Base-by-base conservation (phyloP, 2,329 filamentous ascomycete species). In the Colletotrichum sp. region DNA sequence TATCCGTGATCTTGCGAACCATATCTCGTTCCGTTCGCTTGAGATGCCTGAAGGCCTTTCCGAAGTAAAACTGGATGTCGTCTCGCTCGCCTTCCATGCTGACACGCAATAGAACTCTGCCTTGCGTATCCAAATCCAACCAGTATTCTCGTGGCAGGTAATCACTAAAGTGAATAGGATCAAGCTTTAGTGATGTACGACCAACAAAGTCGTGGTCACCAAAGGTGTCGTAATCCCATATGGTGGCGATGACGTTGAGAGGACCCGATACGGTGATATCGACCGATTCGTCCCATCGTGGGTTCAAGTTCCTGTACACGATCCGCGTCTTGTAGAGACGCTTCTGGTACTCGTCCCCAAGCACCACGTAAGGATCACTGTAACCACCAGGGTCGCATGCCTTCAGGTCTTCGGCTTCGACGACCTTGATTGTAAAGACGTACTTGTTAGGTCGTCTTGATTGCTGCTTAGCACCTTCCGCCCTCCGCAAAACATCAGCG, bases 61-160 rank as follows among this genome's bases (percentile, higher is more conserved):
- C 97, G 84, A 98, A 98, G 82, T 98, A 96, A 84, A 99, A 99
- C 81, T 98, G 95, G 74, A 99, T 99, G 82, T 99, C 97, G 82
- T 99, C 97, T 77, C 97, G 92, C 85, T 99, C 97, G 67, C 97
- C 97, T 86, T 99, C 97, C 97, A 99, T 99, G 82, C 96, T 98
- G 68, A 99, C 96, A 77, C 96, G 92, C 68, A 99, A 91, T 73
- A 99, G 86, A 36, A 99, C 85, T 66, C 96, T 91, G 9, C 97
- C 97, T 84, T 99, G 97, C 0, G 96, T 98, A 83, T 99, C 97
- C 62, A 99, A 91, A 82, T 98, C 96, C 21, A 99, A 91, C 97
- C 97, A 99, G 83, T 98, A 98, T 84, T 99, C 97, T 77, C 96
- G 92, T 18, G 97, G 97, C 79, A 98, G 88, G 82, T 98, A 99